These are phyloP conservation scores for Amaranthus hypochondriacus DNA, from an alignment of 148 eudicot species.

Conservation along the genomic window DNA sequence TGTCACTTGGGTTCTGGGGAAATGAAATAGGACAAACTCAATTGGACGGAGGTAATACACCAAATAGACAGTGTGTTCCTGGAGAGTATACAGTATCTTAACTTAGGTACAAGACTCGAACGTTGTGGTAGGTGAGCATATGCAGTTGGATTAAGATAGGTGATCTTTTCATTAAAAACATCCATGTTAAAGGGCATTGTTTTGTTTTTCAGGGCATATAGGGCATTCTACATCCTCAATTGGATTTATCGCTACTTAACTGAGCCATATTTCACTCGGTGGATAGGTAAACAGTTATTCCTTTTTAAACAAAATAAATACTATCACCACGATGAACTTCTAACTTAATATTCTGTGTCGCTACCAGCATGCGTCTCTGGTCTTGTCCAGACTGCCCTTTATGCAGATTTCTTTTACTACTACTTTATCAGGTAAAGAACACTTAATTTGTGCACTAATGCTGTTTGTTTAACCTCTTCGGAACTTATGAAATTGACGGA, in stretches of 20 bases:
- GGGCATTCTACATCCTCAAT: slow-evolving; percentile 79
- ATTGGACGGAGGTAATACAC: too few species aligned
- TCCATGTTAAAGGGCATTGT: background rate
- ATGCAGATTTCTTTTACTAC: slow-evolving; percentile 87
- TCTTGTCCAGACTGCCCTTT: slow-evolving; percentile 71
- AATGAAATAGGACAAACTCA: too few species aligned
- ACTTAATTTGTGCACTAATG: background rate
- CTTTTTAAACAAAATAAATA: background rate
- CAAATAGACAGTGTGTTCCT: too few species aligned
- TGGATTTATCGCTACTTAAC: slow-evolving; percentile 92
- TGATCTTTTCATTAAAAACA: background rate
- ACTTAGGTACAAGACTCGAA: too few species aligned
- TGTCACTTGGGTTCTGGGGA: too few species aligned
- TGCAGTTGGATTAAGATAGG: too few species aligned
- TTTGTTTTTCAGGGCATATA: slow-evolving; percentile 60
- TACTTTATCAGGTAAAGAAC: slow-evolving; percentile 59
- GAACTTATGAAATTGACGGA: background rate
- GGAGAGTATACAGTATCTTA: too few species aligned
- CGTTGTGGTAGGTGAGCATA: too few species aligned
- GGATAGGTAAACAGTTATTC: slow-evolving; percentile 57
- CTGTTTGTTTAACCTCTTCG: background rate
- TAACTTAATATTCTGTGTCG: slow-evolving; percentile 3
- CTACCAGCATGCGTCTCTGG: slow-evolving; percentile 64
- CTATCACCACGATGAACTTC: background rate
- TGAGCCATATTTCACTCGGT: slow-evolving; percentile 56